Evolutionary conservation across 2,329 filamentous ascomycete species (phyloP).

Genomic region (Thelonectria blattea): DNA sequence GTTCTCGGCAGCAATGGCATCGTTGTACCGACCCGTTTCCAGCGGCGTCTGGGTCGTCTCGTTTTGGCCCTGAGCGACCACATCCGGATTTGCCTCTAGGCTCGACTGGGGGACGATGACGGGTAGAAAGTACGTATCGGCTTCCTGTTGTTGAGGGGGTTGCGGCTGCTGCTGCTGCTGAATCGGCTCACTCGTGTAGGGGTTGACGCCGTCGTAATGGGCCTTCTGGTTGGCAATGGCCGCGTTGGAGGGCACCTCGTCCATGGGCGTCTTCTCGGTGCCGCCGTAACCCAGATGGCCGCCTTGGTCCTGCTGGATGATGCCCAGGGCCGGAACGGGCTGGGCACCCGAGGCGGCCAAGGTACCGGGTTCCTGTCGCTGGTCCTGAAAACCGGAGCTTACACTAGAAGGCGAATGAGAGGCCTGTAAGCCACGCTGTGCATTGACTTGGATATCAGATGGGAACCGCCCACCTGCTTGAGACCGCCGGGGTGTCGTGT

Average conservation of each 20-base stretch:
- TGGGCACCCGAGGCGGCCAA: slow-evolving; percentile 64
- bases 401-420: slow-evolving; percentile 82
- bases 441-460: slow-evolving; percentile 86
- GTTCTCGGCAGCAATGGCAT: slow-evolving; percentile 11
- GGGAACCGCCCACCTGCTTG: slow-evolving; percentile 96
- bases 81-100: slow-evolving; percentile 17
- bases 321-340: slow-evolving; percentile 45
- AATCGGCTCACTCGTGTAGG: slow-evolving; percentile 58
- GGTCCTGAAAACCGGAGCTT: slow-evolving; percentile 66
- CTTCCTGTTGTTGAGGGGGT: slow-evolving; percentile 6
- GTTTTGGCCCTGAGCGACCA: slow-evolving; percentile 12
- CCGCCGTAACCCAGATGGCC: slow-evolving; percentile 51
- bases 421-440: slow-evolving; percentile 78
- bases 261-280: slow-evolving; percentile 52
- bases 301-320: slow-evolving; percentile 41
- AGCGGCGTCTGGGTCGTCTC: slow-evolving; percentile 1
- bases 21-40: slow-evolving; percentile 19
- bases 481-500: slow-evolving; percentile 68
- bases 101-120: slow-evolving; percentile 29
- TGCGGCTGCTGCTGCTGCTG: slow-evolving; percentile 18
- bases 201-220: slow-evolving; percentile 62
- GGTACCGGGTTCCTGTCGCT: slow-evolving; percentile 59
- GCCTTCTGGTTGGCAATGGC: slow-evolving; percentile 58
- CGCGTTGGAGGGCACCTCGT: slow-evolving; percentile 57
- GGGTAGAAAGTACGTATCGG: slow-evolving; percentile 28